phyloP scores from a whole-genome alignment of 352 stramenopile species.

The Thalassiosira mediterranea region DNA sequence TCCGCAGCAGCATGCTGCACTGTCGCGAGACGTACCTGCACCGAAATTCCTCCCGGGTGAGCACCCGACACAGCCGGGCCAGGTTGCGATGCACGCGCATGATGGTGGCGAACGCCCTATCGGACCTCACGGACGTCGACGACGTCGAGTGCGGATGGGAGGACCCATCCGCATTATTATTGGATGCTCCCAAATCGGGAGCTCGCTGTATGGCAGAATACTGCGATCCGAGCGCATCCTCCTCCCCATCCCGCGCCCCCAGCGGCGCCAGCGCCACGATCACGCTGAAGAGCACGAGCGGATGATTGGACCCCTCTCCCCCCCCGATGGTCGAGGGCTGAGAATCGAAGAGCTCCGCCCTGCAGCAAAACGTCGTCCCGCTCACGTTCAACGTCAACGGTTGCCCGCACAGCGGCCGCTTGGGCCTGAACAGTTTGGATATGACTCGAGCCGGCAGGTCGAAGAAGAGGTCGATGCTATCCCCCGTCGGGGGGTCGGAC shows the following conservation, averaged over 20 bases:
- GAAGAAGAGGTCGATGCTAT: conserved; percentile 74
- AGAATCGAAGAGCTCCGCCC: conserved; percentile 72
- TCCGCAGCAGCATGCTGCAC: conserved; percentile 53
- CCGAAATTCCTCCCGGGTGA: conserved; percentile 73
- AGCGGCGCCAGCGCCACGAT: conserved; percentile 70
- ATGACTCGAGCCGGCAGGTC: conserved; percentile 66
- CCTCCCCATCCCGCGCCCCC: conserved; percentile 3
- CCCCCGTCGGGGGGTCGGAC: background rate
- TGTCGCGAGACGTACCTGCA: conserved; percentile 78
- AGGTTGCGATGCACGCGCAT: conserved; percentile 71
- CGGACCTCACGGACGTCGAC: conserved; percentile 5
- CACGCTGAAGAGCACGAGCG: conserved; percentile 75
- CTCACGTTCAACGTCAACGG: conserved; percentile 76
- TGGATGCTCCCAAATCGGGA: background rate
- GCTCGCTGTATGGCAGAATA: conserved; percentile 3
- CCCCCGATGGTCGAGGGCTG: conserved; percentile 28
- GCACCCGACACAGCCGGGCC: conserved; percentile 64
- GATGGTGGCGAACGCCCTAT: conserved; percentile 45
- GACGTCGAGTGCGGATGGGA: background rate
- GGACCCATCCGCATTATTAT: background rate
- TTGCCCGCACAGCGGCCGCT: conserved; percentile 73
- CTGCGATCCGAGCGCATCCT: background rate
- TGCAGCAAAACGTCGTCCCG: conserved; percentile 79
- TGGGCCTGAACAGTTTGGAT: conserved; percentile 80
- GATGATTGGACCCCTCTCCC: conserved; percentile 23